Evolutionary conservation across 306 rosid genomes (phyloP).

Genomic region (Argentina anserina): DNA sequence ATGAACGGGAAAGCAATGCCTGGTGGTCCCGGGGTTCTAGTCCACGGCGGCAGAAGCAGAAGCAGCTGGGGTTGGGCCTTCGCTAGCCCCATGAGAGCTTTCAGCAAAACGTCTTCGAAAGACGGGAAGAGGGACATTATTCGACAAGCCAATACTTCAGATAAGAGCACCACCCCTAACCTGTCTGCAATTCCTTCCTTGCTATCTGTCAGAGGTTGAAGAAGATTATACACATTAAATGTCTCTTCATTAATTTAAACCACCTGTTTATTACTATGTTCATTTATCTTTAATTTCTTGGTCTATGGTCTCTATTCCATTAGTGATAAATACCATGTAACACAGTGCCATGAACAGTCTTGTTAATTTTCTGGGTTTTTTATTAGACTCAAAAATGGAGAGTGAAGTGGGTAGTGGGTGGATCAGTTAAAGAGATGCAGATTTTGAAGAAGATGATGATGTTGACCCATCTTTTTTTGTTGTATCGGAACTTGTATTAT

Average conservation of each 20-base stretch:
- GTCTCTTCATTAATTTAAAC: slow-evolving; percentile 8
- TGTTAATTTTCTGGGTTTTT: neutral
- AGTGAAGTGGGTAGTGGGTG: neutral
- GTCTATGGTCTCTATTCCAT: slow-evolving; percentile 4
- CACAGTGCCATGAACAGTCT: neutral
- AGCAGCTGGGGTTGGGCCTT: slow-evolving; percentile 91
- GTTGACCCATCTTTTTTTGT: slow-evolving; percentile 8
- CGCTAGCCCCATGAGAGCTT: slow-evolving; percentile 94
- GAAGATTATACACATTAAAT: slow-evolving; percentile 10
- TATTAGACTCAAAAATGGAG: neutral
- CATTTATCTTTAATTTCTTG: slow-evolving; percentile 11
- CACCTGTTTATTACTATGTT: slow-evolving; percentile 14
- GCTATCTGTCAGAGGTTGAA: slow-evolving; percentile 50
- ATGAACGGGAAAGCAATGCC: slow-evolving; percentile 34
- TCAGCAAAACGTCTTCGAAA: slow-evolving; percentile 52
- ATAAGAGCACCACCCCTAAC: slow-evolving; percentile 54
- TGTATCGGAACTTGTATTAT: slow-evolving; percentile 20
- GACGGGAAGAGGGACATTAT: slow-evolving; percentile 45
- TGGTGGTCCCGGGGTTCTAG: slow-evolving; percentile 17
- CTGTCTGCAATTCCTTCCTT: slow-evolving; percentile 74
- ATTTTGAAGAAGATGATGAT: neutral
- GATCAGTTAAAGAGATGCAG: too few relatives aligned
- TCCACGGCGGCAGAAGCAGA: slow-evolving; percentile 44
- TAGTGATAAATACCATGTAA: neutral
- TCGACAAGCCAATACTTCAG: slow-evolving; percentile 38